phyloP scores from a whole-genome alignment of 768 basidiomycete genomes.

The Neoboletus subvelutipes region DNA sequence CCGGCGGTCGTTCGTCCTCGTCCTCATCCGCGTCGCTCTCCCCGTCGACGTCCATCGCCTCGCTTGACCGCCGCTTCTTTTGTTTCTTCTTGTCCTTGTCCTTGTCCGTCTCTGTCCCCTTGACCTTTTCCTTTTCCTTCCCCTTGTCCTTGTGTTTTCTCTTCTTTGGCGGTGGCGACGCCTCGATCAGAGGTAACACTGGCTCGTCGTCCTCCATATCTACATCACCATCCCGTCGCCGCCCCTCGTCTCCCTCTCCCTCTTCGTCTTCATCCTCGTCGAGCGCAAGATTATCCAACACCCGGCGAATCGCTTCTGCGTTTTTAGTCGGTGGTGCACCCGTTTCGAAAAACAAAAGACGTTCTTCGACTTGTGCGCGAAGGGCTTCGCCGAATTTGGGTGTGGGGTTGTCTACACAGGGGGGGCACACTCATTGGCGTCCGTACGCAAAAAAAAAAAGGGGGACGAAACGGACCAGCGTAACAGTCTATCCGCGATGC shows the following conservation, averaged over 20 bases:
- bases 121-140: constrained; percentile 4
- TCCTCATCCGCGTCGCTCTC: constrained; percentile 37
- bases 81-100: constrained; percentile 1
- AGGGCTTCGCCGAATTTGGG: constrained; percentile 95
- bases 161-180: constrained; percentile 58
- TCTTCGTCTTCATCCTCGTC: constrained; percentile 62
- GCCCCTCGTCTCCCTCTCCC: constrained; percentile 40
- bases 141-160: constrained; percentile 40
- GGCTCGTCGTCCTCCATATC: constrained; percentile 47
- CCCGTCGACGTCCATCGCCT: constrained; percentile 63
- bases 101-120: not conserved
- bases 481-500: constrained; percentile 97
- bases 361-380: constrained; percentile 91
- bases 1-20: constrained; percentile 50
- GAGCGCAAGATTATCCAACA: constrained; percentile 71
- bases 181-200: constrained; percentile 58
- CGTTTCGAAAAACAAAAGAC: constrained; percentile 90
- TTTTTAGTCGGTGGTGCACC: constrained; percentile 89
- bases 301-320: constrained; percentile 88
- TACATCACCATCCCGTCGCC: constrained; percentile 28
- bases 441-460: not conserved
- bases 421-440: not conserved
- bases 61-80: constrained; percentile 68
- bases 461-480: constrained; percentile 49
- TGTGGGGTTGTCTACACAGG: constrained; percentile 69